phyloP scores from a whole-genome alignment of 805 yeast species.

The Kodamaea jinghongensis region DNA sequence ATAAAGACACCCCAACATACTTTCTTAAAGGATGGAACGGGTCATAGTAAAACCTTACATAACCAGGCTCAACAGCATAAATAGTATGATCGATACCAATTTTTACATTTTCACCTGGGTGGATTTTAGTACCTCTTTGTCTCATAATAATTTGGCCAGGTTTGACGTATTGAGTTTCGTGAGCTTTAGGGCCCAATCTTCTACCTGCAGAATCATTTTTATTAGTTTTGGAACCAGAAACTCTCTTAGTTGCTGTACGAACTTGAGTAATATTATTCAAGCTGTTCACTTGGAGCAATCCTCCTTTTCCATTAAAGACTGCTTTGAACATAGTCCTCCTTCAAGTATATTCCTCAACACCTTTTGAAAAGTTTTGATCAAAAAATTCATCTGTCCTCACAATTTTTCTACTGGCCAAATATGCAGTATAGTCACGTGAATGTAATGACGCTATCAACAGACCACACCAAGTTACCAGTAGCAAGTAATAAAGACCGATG shows the following conservation, averaged over 20 bases:
- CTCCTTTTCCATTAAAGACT: constrained; percentile 2
- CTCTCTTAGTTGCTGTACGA: constrained; percentile 91
- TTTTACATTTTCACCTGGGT: constrained; percentile 88
- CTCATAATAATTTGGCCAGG: constrained; percentile 88
- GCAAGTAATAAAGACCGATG: background rate
- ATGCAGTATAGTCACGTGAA: too few species aligned
- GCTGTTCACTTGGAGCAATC: constrained; percentile 5
- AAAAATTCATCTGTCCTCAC: background rate
- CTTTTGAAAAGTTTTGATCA: constrained; percentile 7
- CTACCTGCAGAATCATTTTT: constrained; percentile 95
- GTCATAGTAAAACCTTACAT: constrained; percentile 84
- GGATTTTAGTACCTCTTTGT: constrained; percentile 92
- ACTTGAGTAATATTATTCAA: constrained; percentile 36
- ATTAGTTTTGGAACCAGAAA: constrained; percentile 91
- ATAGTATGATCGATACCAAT: constrained; percentile 95
- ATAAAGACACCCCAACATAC: constrained; percentile 83
- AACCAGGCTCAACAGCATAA: constrained; percentile 89
- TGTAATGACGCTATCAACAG: too few species aligned
- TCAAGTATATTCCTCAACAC: constrained; percentile 1
- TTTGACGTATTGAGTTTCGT: constrained; percentile 72
- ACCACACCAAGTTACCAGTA: too few species aligned
- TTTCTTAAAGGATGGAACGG: constrained; percentile 95
- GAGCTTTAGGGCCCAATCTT: constrained; percentile 84
- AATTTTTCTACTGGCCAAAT: too few species aligned
- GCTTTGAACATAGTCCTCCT: constrained; percentile 3